Conservation (phyloP, 192 early-diverging fungal species). For the Rhizophagus prolifer region DNA sequence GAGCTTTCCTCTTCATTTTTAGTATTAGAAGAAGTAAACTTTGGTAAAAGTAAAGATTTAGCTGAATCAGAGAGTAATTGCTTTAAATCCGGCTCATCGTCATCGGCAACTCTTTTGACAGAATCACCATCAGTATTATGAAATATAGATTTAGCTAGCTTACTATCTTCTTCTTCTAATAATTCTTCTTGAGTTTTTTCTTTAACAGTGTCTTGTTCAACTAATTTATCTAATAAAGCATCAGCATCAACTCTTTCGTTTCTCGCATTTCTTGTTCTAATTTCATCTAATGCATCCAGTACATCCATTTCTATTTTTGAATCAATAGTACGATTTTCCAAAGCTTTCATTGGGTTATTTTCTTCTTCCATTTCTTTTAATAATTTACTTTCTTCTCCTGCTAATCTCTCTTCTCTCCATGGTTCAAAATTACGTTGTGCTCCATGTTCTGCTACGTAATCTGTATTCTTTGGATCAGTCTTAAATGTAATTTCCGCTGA, state of each 20-base stretch:
- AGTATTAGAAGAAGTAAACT: neutral
- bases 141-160: slow-evolving; percentile 62
- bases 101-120: slow-evolving; percentile 60
- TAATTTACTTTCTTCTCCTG: slow-evolving; percentile 52
- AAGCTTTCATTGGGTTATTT: slow-evolving; percentile 90
- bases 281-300: slow-evolving; percentile 94
- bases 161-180: slow-evolving; percentile 53
- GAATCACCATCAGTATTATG: slow-evolving; percentile 62
- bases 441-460: slow-evolving; percentile 93
- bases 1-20: neutral
- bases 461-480: slow-evolving; percentile 93
- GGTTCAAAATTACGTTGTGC: slow-evolving; percentile 95
- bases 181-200: slow-evolving; percentile 41
- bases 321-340: slow-evolving; percentile 93
- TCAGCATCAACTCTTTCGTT: slow-evolving; percentile 76
- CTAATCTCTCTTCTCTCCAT: slow-evolving; percentile 72
- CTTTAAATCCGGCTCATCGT: slow-evolving; percentile 34
- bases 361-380: slow-evolving; percentile 79
- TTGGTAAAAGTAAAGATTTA: neutral
- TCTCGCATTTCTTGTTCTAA: slow-evolving; percentile 82
- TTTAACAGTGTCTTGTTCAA: slow-evolving; percentile 41
- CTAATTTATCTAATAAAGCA: slow-evolving; percentile 54
- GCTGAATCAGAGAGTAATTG: slow-evolving; percentile 34
- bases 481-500: slow-evolving; percentile 97
- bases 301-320: slow-evolving; percentile 98